A percentile compares a stretch with the other conserved stretches of the same genome.
phyloP scores from a whole-genome alignment of 805 yeast genomes.

The Ogataea trehalophila region DNA sequence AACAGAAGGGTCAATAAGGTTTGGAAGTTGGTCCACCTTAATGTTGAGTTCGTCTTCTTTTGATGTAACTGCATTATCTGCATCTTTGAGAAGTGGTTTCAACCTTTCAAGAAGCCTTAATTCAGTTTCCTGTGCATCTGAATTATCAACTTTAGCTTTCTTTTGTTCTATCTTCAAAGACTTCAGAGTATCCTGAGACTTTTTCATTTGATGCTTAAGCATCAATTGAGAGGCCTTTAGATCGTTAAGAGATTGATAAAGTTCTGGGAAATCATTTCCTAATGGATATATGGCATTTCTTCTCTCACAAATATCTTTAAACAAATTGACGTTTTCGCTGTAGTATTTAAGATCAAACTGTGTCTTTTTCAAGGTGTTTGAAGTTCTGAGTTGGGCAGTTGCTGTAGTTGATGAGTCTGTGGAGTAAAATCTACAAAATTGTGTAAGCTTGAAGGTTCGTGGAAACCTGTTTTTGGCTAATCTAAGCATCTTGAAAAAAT shows the following conservation, averaged over 20 bases:
- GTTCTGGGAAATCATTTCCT: conserved; percentile 13
- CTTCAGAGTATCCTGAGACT: conserved; percentile 18
- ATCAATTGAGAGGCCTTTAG: conserved; percentile 12
- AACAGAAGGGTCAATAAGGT: conserved; percentile 48
- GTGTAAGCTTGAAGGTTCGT: no score
- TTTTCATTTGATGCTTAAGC: conserved; percentile 19
- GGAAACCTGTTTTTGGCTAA: no score
- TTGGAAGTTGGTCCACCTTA: conserved; percentile 56
- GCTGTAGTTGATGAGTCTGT: neutral
- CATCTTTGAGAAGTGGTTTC: conserved; percentile 25
- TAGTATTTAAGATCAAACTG: conserved; percentile 32
- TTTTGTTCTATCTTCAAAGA: conserved; percentile 13
- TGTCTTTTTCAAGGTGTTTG: conserved; percentile 30
- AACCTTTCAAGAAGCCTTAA: conserved; percentile 21
- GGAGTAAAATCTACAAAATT: neutral
- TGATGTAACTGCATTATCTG: conserved; percentile 20
- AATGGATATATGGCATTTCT: conserved; percentile 30
- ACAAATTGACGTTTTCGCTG: conserved; percentile 23
- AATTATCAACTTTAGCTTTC: conserved; percentile 6
- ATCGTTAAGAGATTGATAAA: conserved; percentile 14
- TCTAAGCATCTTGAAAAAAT: no score
- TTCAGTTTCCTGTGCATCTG: conserved; percentile 6
- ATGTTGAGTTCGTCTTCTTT: conserved; percentile 35
- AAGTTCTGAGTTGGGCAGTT: conserved; percentile 14
- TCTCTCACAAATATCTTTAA: conserved; percentile 27